Evolutionary conservation across 139 green algal species (phyloP), one percentile per base, ranked within the genome.

Genomic region (Diplosphaera chodatii): DNA sequence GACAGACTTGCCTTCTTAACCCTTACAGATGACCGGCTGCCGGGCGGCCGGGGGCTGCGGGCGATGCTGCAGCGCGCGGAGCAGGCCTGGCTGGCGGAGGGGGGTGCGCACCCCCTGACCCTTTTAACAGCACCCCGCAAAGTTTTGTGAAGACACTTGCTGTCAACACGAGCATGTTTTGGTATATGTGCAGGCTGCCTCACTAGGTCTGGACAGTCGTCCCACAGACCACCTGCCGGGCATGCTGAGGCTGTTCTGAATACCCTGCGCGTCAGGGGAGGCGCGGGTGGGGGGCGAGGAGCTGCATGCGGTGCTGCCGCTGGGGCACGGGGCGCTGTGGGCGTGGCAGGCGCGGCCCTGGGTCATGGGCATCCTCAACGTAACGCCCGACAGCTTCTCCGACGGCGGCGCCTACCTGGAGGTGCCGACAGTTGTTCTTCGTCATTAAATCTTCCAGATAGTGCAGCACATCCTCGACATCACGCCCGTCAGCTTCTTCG

Each of bases 401-500:
- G 94, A 97, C 76, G 94, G 91, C 15, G 91, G 88, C 5, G 18
- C 48, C 10, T 59, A 25, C 48, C 48, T 27, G 13, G 48, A 59
- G 48, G 48, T 48, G 37, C n/a, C n/a, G n/a, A n/a, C n/a, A n/a
- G n/a, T n/a, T n/a, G n/a, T n/a, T n/a, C n/a, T n/a, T n/a, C n/a
- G n/a, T n/a, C n/a, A n/a, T n/a, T n/a, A n/a, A n/a, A n/a, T n/a
- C n/a, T n/a, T n/a, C n/a, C n/a, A n/a, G n/a, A n/a, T n/a, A n/a
- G n/a, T n/a, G n/a, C n/a, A n/a, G n/a, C 37, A 48, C 22, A 90
- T 98, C n/a, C 80, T 98, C 0, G 98, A 98, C 75, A 71, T 94
- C n/a, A 99, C 95, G 0, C 94, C 94, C 18, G 94, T 98, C 87
- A 95, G 85, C 75, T 99, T 98, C 85, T 96, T 86, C 66, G 94